phyloP scores from a whole-genome alignment of 768 basidiomycete genomes.

The Suillus hirtellus region DNA sequence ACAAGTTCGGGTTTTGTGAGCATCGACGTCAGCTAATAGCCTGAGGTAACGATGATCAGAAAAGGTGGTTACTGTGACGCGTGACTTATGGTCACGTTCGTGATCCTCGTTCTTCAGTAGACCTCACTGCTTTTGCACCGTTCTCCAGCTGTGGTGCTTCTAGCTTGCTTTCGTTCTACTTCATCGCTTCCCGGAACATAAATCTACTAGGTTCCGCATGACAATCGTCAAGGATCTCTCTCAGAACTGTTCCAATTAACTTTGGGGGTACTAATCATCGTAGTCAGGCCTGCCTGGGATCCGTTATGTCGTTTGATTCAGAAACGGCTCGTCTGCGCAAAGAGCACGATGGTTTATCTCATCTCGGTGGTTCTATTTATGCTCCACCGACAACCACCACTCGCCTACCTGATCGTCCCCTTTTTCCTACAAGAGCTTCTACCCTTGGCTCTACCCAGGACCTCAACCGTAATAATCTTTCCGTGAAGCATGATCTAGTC shows the following conservation, averaged over 20 bases:
- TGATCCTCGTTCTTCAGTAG: conserved; percentile 21
- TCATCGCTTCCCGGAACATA: conserved; percentile 4
- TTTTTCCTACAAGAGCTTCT: conserved; percentile 63
- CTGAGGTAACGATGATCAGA: conserved; percentile 12
- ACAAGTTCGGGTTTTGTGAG: conserved; percentile 1
- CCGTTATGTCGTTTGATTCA: conserved; percentile 31
- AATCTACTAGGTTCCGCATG: conserved; percentile 20
- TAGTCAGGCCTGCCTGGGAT: conserved; percentile 12
- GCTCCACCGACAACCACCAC: conserved; percentile 37
- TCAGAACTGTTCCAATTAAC: conserved; percentile 16
- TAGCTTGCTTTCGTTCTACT: conserved; percentile 5
- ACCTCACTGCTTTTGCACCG: conserved; percentile 12
- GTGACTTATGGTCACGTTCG: conserved; percentile 7
- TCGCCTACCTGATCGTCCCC: conserved; percentile 51
- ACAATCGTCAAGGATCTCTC: conserved; percentile 16
- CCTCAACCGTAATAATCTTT: conserved; percentile 49
- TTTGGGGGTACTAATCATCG: conserved; percentile 11
- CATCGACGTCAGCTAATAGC: background rate
- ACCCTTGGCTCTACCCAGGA: conserved; percentile 57
- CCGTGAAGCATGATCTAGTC: conserved; percentile 32
- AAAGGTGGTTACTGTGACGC: conserved; percentile 26
- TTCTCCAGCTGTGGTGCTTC: conserved; percentile 8
- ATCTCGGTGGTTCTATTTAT: conserved; percentile 30
- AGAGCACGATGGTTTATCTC: conserved; percentile 18
- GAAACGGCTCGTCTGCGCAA: conserved; percentile 31